Conservation (phyloP, 2,329 filamentous ascomycete species). For the Rutstroemia sp. region DNA sequence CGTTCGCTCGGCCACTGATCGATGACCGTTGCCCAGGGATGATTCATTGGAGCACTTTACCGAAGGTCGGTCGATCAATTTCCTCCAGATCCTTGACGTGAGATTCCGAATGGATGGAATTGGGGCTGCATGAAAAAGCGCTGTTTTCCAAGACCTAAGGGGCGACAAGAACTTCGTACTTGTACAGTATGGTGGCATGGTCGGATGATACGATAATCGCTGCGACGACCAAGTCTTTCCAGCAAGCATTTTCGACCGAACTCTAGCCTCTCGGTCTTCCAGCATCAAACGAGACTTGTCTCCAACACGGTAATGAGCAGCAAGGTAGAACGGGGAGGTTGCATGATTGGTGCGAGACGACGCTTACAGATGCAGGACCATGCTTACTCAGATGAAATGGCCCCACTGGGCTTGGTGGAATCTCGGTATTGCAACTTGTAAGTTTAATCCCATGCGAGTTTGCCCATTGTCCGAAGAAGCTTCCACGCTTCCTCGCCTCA, state of each 20-base stretch:
- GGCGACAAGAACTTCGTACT: no score
- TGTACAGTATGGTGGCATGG: no score
- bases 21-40: neutral
- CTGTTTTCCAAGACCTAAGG: neutral
- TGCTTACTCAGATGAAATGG: constrained; percentile 5
- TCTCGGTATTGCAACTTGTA: neutral
- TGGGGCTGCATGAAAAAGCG: neutral
- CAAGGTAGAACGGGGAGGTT: neutral
- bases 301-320: neutral
- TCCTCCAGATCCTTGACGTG: neutral
- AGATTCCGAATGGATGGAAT: constrained; percentile 2
- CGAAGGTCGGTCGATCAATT: neutral
- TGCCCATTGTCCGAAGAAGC: neutral
- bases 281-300: neutral
- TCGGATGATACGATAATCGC: no score
- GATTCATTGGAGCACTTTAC: neutral
- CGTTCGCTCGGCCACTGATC: neutral
- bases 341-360: neutral
- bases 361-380: constrained; percentile 7
- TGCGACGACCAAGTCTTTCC: no score
- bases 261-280: no score
- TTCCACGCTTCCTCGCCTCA: neutral
- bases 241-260: no score
- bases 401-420: neutral
- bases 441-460: no score